Evolutionary conservation across 768 basidiomycete species (phyloP), one percentile per base, ranked within the genome.

Genomic region (Boletus reticuloceps): DNA sequence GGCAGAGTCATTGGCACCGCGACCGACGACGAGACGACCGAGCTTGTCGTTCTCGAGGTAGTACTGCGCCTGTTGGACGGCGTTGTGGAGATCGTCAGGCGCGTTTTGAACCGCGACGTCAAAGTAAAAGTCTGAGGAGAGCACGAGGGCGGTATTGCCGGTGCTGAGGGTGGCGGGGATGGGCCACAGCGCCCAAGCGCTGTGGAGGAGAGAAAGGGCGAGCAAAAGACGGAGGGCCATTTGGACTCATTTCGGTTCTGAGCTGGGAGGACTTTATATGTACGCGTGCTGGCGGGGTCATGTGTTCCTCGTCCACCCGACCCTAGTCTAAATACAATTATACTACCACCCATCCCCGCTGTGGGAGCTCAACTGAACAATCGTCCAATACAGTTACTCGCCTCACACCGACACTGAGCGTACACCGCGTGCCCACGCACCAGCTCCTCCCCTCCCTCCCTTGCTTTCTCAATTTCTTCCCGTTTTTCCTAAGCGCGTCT

Each of bases 371-470:
- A 70, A 31, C 59, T 59, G 14, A 70, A 70, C 40, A 70, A 40
- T 6, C 60, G 62, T 19, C 83, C 82, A 54, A 70, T 77, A 61
- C 85, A 87, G 27, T 76, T 81, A 14, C 50, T 55, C 5, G 82
- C 74, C 3, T 81, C 83, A 62, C 84, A 86, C 29, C 69, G 68
- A 63, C 84, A 86, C 17, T 55, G 60, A 0, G 74, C 70, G 50
- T 80, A 80, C 2, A 84, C 77, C 4, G 80, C 77, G 53, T 74
- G 79, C 1, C 72, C 67, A 4, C 53, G 64, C 7, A 62, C 60
- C 9, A 43, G 17, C 19, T 36, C 37, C 19, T 38, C 43, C 6
- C 54, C 56, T 1, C 1, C 39, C 17, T 38, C 11, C 22, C 19
- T 51, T 9, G 34, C 47, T 16, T 31, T 14, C n/a, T 58, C 53